Evolutionary conservation across 331 rosid species (phyloP).

Genomic region (Cucumis variabilis): DNA sequence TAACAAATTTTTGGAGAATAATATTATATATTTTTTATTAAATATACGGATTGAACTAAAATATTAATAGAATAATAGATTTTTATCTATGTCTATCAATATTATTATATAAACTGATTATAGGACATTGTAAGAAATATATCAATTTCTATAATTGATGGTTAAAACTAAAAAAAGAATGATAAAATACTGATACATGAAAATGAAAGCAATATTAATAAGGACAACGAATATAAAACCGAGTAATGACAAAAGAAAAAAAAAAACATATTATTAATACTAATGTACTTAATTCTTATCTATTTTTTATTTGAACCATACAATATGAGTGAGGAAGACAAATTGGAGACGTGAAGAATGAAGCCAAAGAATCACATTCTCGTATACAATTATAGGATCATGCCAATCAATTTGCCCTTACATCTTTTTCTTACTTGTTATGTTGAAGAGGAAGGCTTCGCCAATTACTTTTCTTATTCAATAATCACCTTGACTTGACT

Average conservation of each 20-base stretch:
- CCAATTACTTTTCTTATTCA: slow-evolving; percentile 12
- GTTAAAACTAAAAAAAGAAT: background rate
- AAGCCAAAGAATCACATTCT: slow-evolving; percentile 49
- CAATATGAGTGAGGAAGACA: background rate
- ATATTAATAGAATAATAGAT: too few relatives aligned
- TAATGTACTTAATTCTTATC: background rate
- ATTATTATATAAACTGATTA: too few relatives aligned
- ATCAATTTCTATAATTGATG: too few relatives aligned
- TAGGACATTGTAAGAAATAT: too few relatives aligned
- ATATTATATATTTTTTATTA: too few relatives aligned
- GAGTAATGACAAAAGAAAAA: too few relatives aligned
- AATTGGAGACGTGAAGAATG: slow-evolving; percentile 23
- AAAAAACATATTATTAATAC: too few relatives aligned
- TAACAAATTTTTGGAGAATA: too few relatives aligned
- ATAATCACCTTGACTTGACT: background rate
- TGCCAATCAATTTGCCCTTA: slow-evolving; percentile 33
- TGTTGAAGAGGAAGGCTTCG: slow-evolving; percentile 38
- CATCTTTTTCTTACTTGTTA: slow-evolving; percentile 35
- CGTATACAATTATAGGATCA: slow-evolving; percentile 38
- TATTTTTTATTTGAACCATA: background rate
- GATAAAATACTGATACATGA: background rate
- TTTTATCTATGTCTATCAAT: too few relatives aligned
- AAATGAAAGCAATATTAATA: background rate
- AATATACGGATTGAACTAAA: too few relatives aligned
- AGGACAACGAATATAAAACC: background rate